A percentile compares a stretch with the other conserved stretches of the same genome.
Conservation (phyloP, 2,329 filamentous ascomycete genomes). For the Cytospora schulzeri region DNA sequence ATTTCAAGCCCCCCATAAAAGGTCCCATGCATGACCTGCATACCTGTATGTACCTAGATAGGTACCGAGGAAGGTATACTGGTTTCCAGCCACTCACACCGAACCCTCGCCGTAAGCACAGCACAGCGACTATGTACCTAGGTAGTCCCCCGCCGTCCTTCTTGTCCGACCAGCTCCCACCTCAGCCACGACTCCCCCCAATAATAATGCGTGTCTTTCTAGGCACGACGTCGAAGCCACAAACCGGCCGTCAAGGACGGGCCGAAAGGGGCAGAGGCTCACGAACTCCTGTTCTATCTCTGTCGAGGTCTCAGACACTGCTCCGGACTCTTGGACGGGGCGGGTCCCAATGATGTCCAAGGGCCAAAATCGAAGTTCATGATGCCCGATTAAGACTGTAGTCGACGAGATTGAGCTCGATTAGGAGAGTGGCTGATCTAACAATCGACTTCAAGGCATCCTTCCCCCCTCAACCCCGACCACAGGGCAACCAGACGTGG, state of each 20-base stretch:
- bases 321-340: constrained; percentile 2
- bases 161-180: constrained; percentile 16
- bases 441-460: not conserved
- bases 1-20: constrained; percentile 9
- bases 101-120: constrained; percentile 14
- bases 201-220: not conserved
- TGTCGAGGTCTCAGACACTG: constrained; percentile 5
- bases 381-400: not conserved
- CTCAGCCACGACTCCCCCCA: constrained; percentile 17
- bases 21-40: constrained; percentile 17
- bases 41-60: not conserved
- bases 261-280: constrained; percentile 17
- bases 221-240: constrained; percentile 11
- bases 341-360: not conserved
- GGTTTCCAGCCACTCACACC: constrained; percentile 10
- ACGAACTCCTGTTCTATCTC: constrained; percentile 10
- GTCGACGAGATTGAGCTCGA: not conserved
- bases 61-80: not conserved
- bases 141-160: constrained; percentile 7
- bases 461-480: too few species aligned
- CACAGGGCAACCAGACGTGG: too few species aligned
- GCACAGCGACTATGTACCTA: not conserved
- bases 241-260: constrained; percentile 5
- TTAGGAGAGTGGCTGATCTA: not conserved
- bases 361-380: not conserved